Conservation (phyloP, 768 basidiomycete species). For the Rhodotorula diobovata region DNA sequence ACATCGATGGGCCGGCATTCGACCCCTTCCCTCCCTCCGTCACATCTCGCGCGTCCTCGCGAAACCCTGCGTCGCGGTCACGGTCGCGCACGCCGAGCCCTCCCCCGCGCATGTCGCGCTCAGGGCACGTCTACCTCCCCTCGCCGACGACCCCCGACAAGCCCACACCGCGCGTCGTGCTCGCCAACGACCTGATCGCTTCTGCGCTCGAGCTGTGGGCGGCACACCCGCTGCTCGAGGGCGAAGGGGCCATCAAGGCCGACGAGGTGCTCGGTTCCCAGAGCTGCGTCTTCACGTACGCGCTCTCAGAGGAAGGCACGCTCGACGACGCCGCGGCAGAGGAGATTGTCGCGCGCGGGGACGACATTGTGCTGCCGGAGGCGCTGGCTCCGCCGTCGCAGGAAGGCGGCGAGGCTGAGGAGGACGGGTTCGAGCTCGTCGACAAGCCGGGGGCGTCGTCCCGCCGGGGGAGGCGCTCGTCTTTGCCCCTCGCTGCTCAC, state of each 20-base stretch:
- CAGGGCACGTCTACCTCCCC: constrained; percentile 6
- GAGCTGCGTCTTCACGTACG: constrained; percentile 35
- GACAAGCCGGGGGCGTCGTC: background rate
- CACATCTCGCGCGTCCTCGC: too few relatives aligned
- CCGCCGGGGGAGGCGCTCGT: background rate
- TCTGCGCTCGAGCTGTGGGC: constrained; percentile 31
- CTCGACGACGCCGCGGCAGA: constrained; percentile 17
- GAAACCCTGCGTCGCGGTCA: background rate
- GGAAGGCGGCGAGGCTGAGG: background rate
- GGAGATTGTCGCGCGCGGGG: constrained; percentile 3
- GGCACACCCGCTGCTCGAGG: constrained; percentile 1
- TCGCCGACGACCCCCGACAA: constrained; percentile 37
- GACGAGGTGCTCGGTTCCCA: constrained; percentile 34
- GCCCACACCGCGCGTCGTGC: constrained; percentile 43
- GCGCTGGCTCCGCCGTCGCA: background rate
- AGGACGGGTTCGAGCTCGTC: constrained; percentile 17
- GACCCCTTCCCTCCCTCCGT: constrained; percentile 5
- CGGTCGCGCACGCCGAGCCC: background rate
- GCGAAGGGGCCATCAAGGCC: background rate
- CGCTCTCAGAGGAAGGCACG: background rate
- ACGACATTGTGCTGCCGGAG: background rate
- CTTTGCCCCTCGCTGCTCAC: background rate
- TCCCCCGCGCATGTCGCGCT: background rate
- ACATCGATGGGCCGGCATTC: constrained; percentile 16
- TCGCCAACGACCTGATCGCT: constrained; percentile 44